Evolutionary conservation across 768 basidiomycete species (phyloP).

Genomic region (Mycena galericulata): DNA sequence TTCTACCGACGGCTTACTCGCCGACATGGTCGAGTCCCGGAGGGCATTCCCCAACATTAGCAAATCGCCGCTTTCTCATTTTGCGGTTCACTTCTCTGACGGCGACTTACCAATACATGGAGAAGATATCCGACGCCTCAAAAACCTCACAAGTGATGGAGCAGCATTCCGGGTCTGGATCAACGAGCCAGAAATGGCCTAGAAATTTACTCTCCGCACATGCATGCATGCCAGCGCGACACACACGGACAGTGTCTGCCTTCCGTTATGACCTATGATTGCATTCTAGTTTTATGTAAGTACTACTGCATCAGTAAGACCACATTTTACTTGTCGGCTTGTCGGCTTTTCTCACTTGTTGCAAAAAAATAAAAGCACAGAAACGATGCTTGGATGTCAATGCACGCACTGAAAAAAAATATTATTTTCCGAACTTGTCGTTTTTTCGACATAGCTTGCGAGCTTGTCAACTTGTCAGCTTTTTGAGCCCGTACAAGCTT

Average conservation of each 20-base stretch:
- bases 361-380: no score
- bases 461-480: no score
- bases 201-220: background rate
- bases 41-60: background rate
- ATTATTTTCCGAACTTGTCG: no score
- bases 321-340: no score
- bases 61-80: constrained; percentile 1
- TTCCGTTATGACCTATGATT: no score
- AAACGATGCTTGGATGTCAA: no score
- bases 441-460: no score
- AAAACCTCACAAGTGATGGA: background rate
- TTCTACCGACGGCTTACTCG: constrained; percentile 17
- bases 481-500: no score
- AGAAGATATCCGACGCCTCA: constrained; percentile 21
- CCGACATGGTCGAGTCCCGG: constrained; percentile 29
- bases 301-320: no score
- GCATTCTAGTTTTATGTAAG: background rate
- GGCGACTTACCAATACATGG: constrained; percentile 5
- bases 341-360: no score
- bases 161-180: constrained; percentile 19
- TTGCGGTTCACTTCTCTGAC: constrained; percentile 19
- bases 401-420: no score
- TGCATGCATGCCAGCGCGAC: background rate
- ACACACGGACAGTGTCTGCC: background rate
- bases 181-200: constrained; percentile 18